Evolutionary conservation across 495 filamentous ascomycete species (phyloP).

Genomic region (Hamigera avellanea): DNA sequence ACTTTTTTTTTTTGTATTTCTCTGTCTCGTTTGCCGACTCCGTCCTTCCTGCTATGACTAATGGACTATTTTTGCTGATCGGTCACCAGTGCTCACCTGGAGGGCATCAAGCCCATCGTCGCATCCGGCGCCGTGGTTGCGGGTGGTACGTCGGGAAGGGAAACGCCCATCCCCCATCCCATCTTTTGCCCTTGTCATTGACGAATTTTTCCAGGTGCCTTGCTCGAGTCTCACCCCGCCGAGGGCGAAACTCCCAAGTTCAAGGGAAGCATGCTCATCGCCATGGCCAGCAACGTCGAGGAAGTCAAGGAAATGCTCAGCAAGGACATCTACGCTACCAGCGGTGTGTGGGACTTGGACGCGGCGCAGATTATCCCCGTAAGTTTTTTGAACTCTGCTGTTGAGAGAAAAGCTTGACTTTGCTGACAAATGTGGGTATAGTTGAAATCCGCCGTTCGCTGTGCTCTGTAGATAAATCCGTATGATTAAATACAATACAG

Average conservation of each 20-base stretch:
- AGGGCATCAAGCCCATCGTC: slow-evolving; percentile 21
- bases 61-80: too few species aligned
- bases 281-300: slow-evolving; percentile 51
- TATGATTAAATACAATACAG: neutral
- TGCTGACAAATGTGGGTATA: too few species aligned
- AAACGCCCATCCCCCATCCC: neutral
- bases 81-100: slow-evolving; percentile 18
- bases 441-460: slow-evolving; percentile 30
- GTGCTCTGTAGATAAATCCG: slow-evolving; percentile 8
- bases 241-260: slow-evolving; percentile 53
- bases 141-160: slow-evolving; percentile 32
- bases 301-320: slow-evolving; percentile 53
- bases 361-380: slow-evolving; percentile 49
- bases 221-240: slow-evolving; percentile 54
- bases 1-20: slow-evolving; percentile 1
- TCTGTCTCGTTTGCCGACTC: too few species aligned
- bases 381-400: too few species aligned
- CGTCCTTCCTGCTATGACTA: too few species aligned
- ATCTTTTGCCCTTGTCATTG: neutral
- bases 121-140: slow-evolving; percentile 20
- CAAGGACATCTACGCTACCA: slow-evolving; percentile 57
- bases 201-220: slow-evolving; percentile 40
- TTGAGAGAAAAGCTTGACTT: too few species aligned
- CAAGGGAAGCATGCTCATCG: slow-evolving; percentile 57
- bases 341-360: slow-evolving; percentile 75